Base-by-base conservation (phyloP, 345 rosid genomes). In the Linum usitatissimum region DNA sequence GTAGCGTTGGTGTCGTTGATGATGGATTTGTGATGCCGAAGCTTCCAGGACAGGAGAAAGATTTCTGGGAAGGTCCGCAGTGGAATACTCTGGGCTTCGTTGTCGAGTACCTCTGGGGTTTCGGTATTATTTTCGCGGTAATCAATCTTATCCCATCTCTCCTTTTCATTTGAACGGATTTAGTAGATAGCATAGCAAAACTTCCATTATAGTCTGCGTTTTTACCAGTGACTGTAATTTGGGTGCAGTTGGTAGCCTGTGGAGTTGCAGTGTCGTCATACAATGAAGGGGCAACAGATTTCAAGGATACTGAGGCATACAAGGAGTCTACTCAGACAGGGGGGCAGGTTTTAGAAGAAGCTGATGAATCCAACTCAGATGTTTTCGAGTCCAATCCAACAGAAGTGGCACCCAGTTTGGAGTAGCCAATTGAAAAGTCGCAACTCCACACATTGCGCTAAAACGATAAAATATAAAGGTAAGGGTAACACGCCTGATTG, bases 301-400 rank as follows among this genome's bases (percentile, higher is more conserved):
- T 92, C 61, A 89, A 89, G 78, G 83, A 79, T 40, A 92, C 99
- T 20, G 91, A 96, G 15, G 94, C 77, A 0, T 89, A 81, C 76
- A 83, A 89, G 74, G 97, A 87, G 60, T 81, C 97, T 3, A 60
- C 84, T 23, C 84, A 87, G 69, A 77, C 94, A 60, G 82, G 58
- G 53, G 82, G 58, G 55, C 90, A 87, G 48, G 84, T 89, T 61
- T 76, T 89, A 18, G 96, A 89, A 68, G 94, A 80, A 70, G 87
- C 95, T 0, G 87, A 83, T 10, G 74, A 81, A 66, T 86, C 90
- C 0, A 79, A 66, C 66, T 70, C 95, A 0, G 96, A 91, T 70
- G 86, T 87, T 42, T 89, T 92, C 0, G 98, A 92, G 70, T 87
- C 93, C n/a, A 92, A 89, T 64, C 98, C 97, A n/a, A 89, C 97